Base-by-base conservation (phyloP, 1,284 basidiomycete genomes). In the Fomitopsis betulina region DNA sequence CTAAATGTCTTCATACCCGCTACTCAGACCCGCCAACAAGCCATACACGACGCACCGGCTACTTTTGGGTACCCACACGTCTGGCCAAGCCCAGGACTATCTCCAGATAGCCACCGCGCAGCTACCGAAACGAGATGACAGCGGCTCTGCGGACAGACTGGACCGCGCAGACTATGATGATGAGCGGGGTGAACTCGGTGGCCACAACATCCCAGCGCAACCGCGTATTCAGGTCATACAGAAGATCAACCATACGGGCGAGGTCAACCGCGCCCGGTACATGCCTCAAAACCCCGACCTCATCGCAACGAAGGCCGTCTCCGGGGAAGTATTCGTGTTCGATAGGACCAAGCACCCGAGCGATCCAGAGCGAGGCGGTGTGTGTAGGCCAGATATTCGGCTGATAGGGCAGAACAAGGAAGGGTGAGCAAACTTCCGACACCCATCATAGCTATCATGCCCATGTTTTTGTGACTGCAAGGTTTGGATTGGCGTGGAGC, bases 261-360 rank as follows among this genome's bases (percentile, higher is more conserved):
- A 99, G 73, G 94, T 99, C 68, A 99, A 99, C 75, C 80, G 96
- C 39, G 97, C 97, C 58, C 83, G 97, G 49, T 99, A 99, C 74
- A 98, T 98, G 93, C 97, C 97, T 15, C 96, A 98, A 75, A 99
- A 99, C 70, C 92, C 94, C 6, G 94, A 99, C 74, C 74, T 99
- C 64, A 93, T 99, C 63, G 97, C 97, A 2, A 99, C 96, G 9
- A 96, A 98, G 68, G 81, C 94, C 10, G 85, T 96, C 8, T 86
- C 83, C 5, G 97, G 97, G 15, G 93, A 96, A 64, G 94, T 98
- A 10, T 82, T 92, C 63, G 78, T 99, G 38, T 99, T 99, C 74
- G 97, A 99, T 75, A 79, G 97, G 58, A 99, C 97, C 51, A 98
- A 98, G 74, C 96, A 99, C 73, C 87, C 94, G 62, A 94, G 89